These are phyloP conservation scores for Luffa acutangula DNA, from an alignment of 306 rosid genomes.

Conservation along the genomic window DNA sequence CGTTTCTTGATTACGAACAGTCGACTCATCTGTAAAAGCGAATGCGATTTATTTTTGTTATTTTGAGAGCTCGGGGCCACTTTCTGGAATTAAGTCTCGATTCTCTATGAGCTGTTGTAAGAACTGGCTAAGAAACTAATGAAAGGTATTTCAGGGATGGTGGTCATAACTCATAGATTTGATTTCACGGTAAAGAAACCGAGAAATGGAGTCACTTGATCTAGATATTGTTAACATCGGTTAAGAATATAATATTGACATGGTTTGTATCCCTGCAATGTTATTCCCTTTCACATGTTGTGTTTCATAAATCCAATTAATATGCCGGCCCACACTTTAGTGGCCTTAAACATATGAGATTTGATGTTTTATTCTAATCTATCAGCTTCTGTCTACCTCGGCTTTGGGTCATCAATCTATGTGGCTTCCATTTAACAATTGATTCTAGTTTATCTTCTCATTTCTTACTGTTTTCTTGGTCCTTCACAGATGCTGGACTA, in stretches of 20 bases:
- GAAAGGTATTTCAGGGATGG: background rate
- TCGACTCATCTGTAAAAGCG: background rate
- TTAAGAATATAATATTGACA: background rate
- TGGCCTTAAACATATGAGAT: background rate
- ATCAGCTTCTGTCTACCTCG: background rate
- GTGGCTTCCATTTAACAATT: background rate
- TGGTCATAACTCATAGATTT: background rate
- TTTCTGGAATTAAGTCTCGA: background rate
- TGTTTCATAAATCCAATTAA: background rate
- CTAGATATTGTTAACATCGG: background rate
- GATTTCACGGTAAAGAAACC: background rate
- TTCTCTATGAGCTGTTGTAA: background rate
- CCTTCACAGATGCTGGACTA: conserved; percentile 67
- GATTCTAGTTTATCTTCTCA: background rate
- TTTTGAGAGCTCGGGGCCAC: background rate
- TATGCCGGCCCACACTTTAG: background rate
- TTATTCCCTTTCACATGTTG: background rate
- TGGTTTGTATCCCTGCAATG: background rate
- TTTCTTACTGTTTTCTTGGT: conserved; percentile 9
- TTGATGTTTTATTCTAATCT: conserved; percentile 2
- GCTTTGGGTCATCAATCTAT: background rate
- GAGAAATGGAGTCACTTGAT: background rate
- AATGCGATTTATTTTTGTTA: background rate
- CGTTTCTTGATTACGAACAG: background rate
- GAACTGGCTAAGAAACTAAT: background rate